Evolutionary conservation across 1,284 basidiomycete genomes (phyloP).

Genomic region (Ganoderma leucocontextum): DNA sequence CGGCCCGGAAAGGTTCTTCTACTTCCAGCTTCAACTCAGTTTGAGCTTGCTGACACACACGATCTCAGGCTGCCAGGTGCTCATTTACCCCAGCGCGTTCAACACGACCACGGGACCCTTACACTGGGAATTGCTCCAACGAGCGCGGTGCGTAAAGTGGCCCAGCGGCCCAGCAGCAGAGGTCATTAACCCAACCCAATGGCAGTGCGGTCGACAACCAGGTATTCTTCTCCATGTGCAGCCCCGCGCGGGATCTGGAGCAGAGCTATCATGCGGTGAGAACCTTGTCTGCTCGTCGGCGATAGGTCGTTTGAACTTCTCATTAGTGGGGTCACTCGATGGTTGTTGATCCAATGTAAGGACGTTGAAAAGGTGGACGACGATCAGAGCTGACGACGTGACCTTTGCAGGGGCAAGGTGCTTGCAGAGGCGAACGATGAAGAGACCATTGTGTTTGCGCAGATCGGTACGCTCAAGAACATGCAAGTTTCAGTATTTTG

Average conservation of each 20-base stretch:
- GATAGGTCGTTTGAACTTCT: not conserved
- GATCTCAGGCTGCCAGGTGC: slow-evolving; percentile 81
- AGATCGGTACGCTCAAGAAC: slow-evolving; percentile 70
- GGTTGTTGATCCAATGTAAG: slow-evolving; percentile 90
- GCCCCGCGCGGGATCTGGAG: slow-evolving; percentile 87
- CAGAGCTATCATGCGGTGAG: slow-evolving; percentile 89
- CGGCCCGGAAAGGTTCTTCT: slow-evolving; percentile 80
- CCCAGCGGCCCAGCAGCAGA: not conserved
- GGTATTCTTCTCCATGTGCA: slow-evolving; percentile 95
- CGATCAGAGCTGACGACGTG: slow-evolving; percentile 1
- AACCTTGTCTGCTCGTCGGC: slow-evolving; percentile 20
- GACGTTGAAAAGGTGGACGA: slow-evolving; percentile 12
- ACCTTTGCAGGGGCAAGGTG: slow-evolving; percentile 73
- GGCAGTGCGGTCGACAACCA: slow-evolving; percentile 94
- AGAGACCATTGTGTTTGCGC: slow-evolving; percentile 83
- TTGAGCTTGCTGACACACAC: not conserved
- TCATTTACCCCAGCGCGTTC: slow-evolving; percentile 94
- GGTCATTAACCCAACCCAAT: not conserved
- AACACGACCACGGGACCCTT: slow-evolving; percentile 94
- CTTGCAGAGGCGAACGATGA: slow-evolving; percentile 81
- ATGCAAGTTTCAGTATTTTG: slow-evolving; percentile 6
- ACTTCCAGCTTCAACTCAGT: not conserved
- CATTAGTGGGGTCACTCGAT: slow-evolving; percentile 89
- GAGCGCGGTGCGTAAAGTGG: slow-evolving; percentile 67
- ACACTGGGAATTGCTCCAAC: slow-evolving; percentile 95